phyloP scores from a whole-genome alignment of 495 filamentous ascomycete genomes.

The Chlorociboria aeruginascens region DNA sequence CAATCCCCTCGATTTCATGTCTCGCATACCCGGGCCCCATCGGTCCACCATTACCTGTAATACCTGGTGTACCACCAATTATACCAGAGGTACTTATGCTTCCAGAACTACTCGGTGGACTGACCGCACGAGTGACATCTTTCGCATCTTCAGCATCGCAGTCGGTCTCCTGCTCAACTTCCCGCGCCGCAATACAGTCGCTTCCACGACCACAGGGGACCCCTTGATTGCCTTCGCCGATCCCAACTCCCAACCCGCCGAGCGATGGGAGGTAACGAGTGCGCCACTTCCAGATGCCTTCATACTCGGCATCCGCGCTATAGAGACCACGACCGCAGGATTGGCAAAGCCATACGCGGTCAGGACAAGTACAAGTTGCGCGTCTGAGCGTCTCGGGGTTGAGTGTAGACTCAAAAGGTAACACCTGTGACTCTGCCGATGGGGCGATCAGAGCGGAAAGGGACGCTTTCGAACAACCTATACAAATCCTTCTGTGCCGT shows the following conservation, averaged over 20 bases:
- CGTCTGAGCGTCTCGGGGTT: constrained; percentile 35
- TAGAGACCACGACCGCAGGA: constrained; percentile 61
- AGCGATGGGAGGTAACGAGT: constrained; percentile 71
- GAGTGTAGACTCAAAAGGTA: neutral
- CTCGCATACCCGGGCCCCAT: constrained; percentile 56
- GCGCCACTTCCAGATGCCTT: constrained; percentile 76
- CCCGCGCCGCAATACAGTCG: constrained; percentile 55
- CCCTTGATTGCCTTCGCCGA: constrained; percentile 77
- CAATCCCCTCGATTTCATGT: constrained; percentile 81
- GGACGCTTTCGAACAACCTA: constrained; percentile 54
- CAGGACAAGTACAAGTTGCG: constrained; percentile 55
- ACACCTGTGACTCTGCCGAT: neutral
- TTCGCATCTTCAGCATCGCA: constrained; percentile 55
- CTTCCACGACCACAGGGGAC: constrained; percentile 68
- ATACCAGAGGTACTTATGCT: constrained; percentile 3
- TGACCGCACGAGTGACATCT: constrained; percentile 18
- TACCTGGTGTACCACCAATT: neutral
- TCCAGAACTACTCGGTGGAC: constrained; percentile 11
- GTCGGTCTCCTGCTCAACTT: constrained; percentile 70
- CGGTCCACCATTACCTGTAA: neutral
- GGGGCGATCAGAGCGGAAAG: constrained; percentile 27
- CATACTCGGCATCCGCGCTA: constrained; percentile 59
- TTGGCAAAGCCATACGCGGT: constrained; percentile 66
- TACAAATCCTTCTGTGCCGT: constrained; percentile 71
- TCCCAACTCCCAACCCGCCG: constrained; percentile 72